Evolutionary conservation across 306 rosid species (phyloP).

Genomic region (Cucurbita moschata): DNA sequence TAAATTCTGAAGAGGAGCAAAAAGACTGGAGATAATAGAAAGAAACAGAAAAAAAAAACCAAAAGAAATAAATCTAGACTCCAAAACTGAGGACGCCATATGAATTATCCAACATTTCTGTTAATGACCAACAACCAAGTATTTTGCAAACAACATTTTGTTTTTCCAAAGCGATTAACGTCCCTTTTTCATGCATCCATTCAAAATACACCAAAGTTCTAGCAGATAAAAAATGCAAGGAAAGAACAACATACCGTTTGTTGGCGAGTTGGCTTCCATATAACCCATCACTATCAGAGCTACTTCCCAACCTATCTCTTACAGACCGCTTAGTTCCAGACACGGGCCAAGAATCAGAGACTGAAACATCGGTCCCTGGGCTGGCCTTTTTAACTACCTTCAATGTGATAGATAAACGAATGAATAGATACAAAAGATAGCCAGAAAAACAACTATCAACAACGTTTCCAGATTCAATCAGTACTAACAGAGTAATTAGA

Average conservation of each 20-base stretch:
- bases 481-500: background rate
- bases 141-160: background rate
- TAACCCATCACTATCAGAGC: conserved; percentile 25
- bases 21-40: background rate
- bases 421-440: background rate
- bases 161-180: background rate
- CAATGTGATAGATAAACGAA: conserved; percentile 6
- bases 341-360: conserved; percentile 25
- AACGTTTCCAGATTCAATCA: background rate
- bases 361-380: conserved; percentile 28
- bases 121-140: background rate
- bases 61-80: background rate
- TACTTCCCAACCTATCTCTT: conserved; percentile 74
- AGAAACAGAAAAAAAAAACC: background rate
- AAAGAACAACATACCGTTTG: conserved; percentile 50
- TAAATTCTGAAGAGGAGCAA: background rate
- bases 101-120: background rate
- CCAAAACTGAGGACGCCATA: background rate
- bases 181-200: background rate
- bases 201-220: background rate
- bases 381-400: conserved; percentile 74
- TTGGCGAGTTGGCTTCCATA: conserved; percentile 31
- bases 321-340: conserved; percentile 74
- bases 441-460: background rate
- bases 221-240: background rate